These are phyloP conservation scores for Dothideomycetes sp. DNA, from an alignment of 2,329 filamentous ascomycete genomes.

Conservation along the genomic window DNA sequence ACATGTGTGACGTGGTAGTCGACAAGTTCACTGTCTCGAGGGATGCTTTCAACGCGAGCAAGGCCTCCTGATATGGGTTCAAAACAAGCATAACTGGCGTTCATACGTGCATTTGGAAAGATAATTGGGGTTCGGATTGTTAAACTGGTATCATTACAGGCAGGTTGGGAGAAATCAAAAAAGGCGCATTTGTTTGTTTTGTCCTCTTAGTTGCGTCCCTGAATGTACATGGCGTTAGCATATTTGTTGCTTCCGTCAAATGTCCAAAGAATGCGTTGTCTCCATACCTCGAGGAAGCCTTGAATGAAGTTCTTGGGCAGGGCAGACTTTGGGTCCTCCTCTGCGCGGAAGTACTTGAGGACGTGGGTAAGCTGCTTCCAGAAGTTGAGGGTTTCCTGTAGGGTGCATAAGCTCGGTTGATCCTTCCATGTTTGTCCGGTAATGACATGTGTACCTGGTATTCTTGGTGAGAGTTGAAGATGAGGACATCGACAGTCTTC, in stretches of 20 bases:
- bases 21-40: slow-evolving; percentile 71
- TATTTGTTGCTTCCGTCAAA: too few relatives aligned
- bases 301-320: slow-evolving; percentile 86
- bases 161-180: slow-evolving; percentile 10
- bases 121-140: slow-evolving; percentile 7
- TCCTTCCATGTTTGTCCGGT: background rate
- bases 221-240: background rate
- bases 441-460: slow-evolving; percentile 62
- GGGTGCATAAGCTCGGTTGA: background rate
- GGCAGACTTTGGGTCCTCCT: slow-evolving; percentile 66
- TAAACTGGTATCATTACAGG: slow-evolving; percentile 15
- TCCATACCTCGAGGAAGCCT: slow-evolving; percentile 82
- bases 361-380: slow-evolving; percentile 97
- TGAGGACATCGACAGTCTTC: slow-evolving; percentile 74
- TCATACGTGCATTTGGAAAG: slow-evolving; percentile 12
- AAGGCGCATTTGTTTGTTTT: slow-evolving; percentile 11
- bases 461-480: slow-evolving; percentile 86
- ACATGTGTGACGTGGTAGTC: slow-evolving; percentile 86
- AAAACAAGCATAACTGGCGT: slow-evolving; percentile 6
- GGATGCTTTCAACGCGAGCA: slow-evolving; percentile 47
- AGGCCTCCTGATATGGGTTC: slow-evolving; percentile 21
- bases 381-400: slow-evolving; percentile 93
- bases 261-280: background rate
- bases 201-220: slow-evolving; percentile 31
- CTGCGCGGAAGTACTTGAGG: slow-evolving; percentile 91